These are phyloP conservation scores for Podaxis pistillaris DNA, from an alignment of 768 basidiomycete species.

Conservation along the genomic window DNA sequence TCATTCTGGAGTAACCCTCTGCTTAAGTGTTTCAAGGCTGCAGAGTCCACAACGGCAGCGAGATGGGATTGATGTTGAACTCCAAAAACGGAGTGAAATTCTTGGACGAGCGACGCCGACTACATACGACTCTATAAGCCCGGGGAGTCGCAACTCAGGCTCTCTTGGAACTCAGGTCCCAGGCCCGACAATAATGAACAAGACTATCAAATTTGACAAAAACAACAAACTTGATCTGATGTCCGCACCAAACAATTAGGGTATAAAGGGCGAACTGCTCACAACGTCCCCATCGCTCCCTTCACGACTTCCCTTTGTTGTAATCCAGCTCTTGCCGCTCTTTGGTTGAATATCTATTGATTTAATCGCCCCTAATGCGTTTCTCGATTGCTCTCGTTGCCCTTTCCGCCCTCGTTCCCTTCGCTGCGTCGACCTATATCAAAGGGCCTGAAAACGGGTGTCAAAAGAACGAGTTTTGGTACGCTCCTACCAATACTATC, in stretches of 20 bases:
- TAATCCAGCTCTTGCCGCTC: conserved; percentile 11
- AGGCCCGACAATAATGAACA: background rate
- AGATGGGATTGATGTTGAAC: too few relatives aligned
- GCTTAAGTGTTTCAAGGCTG: background rate
- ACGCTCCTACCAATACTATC: background rate
- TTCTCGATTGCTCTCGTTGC: conserved; percentile 6
- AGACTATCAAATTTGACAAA: background rate
- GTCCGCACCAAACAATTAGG: background rate
- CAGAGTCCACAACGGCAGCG: too few relatives aligned
- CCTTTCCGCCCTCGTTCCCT: conserved; percentile 10
- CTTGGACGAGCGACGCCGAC: too few relatives aligned
- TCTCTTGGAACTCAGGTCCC: background rate
- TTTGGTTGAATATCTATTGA: background rate
- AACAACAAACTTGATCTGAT: conserved; percentile 2
- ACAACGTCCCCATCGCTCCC: background rate
- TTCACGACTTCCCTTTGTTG: background rate
- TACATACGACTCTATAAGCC: too few relatives aligned
- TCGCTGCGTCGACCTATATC: conserved; percentile 1
- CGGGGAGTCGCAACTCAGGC: background rate
- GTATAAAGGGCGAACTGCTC: conserved; percentile 2
- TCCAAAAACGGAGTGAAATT: too few relatives aligned
- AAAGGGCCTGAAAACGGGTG: conserved; percentile 19
- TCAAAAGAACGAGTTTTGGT: conserved; percentile 31
- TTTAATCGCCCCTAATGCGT: conserved; percentile 7
- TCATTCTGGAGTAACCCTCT: background rate